Percentiles rank a stretch among this genome's conserved stretches.
These are phyloP conservation scores for Hyphodiscus hymeniophilus DNA, from an alignment of 495 filamentous ascomycete species.

Conservation along the genomic window DNA sequence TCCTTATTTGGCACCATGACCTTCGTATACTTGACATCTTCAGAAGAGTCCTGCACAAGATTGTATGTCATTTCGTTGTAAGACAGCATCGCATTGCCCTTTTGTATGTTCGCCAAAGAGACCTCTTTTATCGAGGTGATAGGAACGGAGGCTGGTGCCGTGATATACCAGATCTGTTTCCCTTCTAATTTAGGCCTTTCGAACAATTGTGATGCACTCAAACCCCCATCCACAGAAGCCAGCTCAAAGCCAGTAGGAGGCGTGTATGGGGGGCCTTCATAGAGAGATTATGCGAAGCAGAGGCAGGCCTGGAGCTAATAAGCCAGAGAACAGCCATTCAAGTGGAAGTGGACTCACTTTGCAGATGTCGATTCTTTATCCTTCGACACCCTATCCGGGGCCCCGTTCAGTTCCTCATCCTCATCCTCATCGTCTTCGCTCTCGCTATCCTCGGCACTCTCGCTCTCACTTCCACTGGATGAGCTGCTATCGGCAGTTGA, in stretches of 20 bases:
- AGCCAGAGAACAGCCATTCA: not conserved
- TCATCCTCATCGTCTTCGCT: constrained; percentile 20
- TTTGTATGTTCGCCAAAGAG: constrained; percentile 25
- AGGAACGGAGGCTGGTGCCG: constrained; percentile 38
- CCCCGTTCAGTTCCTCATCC: constrained; percentile 5
- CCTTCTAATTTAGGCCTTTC: constrained; percentile 26
- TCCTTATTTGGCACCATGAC: constrained; percentile 23
- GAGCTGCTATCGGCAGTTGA: constrained; percentile 9
- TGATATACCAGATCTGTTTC: constrained; percentile 50
- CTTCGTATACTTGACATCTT: constrained; percentile 9
- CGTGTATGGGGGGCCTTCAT: constrained; percentile 20
- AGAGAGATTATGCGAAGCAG: constrained; percentile 12
- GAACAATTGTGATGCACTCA: constrained; percentile 10
- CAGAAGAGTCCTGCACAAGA: constrained; percentile 30
- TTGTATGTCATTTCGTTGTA: constrained; percentile 37
- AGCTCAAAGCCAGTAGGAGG: constrained; percentile 33
- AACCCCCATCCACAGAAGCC: constrained; percentile 5
- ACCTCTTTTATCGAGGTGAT: constrained; percentile 33
- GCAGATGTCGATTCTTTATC: constrained; percentile 2
- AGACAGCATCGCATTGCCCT: constrained; percentile 26
- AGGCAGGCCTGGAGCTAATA: constrained; percentile 7
- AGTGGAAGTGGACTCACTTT: constrained; percentile 11
- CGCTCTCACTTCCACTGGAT: constrained; percentile 32
- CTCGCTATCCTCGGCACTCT: constrained; percentile 18
- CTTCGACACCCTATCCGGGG: not conserved